A percentile compares a stretch with the other conserved stretches of the same genome.
These are phyloP conservation scores for Penicillium concentricum DNA, from an alignment of 2,329 filamentous ascomycete species.

Conservation along the genomic window DNA sequence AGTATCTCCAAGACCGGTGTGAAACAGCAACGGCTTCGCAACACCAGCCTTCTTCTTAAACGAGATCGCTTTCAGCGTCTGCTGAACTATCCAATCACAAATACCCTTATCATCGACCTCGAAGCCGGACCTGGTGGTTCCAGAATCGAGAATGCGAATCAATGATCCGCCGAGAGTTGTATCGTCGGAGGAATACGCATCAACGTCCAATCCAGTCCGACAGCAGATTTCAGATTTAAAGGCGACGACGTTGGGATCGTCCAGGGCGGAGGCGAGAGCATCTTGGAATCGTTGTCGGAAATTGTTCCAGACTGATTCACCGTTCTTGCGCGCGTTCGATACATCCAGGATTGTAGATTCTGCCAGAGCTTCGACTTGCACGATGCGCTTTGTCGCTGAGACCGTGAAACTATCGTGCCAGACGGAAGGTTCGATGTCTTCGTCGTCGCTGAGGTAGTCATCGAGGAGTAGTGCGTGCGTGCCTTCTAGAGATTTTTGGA, in stretches of 20 bases:
- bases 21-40: conserved; percentile 77
- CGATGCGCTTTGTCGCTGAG: conserved; percentile 67
- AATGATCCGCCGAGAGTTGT: conserved; percentile 32
- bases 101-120: conserved; percentile 61
- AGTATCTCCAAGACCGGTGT: conserved; percentile 78
- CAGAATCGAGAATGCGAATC: conserved; percentile 26
- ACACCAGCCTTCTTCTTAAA: conserved; percentile 46
- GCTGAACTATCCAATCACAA: conserved; percentile 68
- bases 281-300: conserved; percentile 32
- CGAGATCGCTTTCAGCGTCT: conserved; percentile 54
- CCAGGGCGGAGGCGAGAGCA: conserved; percentile 57
- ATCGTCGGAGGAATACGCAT: conserved; percentile 48
- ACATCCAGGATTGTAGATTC: conserved; percentile 59
- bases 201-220: conserved; percentile 67
- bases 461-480: conserved; percentile 76
- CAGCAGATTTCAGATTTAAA: conserved; percentile 88
- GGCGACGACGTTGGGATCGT: conserved; percentile 67
- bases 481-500: conserved; percentile 64
- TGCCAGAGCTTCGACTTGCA: conserved; percentile 73
- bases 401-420: conserved; percentile 67
- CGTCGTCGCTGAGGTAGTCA: conserved; percentile 63
- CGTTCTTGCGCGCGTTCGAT: conserved; percentile 33
- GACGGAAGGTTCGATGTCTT: conserved; percentile 55
- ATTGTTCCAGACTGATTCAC: conserved; percentile 25
- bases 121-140: conserved; percentile 27